Base-by-base conservation (phyloP, 331 rosid genomes). In the Erythrophleum ivorense region DNA sequence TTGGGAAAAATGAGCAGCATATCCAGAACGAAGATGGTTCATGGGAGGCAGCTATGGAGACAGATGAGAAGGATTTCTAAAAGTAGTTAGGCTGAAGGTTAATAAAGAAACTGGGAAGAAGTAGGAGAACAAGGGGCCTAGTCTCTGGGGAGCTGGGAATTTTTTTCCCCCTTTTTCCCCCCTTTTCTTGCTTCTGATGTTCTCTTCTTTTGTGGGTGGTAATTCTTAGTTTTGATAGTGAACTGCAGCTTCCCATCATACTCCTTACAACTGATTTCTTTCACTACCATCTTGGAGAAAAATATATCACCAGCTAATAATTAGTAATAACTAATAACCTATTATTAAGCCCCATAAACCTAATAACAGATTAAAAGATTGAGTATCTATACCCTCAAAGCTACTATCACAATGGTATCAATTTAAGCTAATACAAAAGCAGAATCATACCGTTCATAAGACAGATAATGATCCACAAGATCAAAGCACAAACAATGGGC, bases 401-500 rank as follows among this genome's bases (percentile, higher is more conserved):
- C 24, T 33, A 50, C 36, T 12, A 41, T 57, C 19, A 62, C 14
- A 64, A 67, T 40, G 4, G 5, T 2, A 60, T 43, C 79, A 13
- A 71, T 69, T 46, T 59, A 57, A 68, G 76, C n/a, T 43, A 63
- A 81, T 21, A 76, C 57, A 81, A 83, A 86, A 66, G 58, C 75
- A 87, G 84, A 83, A 86, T 79, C 79, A 86, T 91, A 96, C 99
- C 98, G 59, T 95, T 91, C 98, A 93, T 86, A 59, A 95, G 92
- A 79, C 99, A 95, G 58, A 91, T 82, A 70, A 95, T 65, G 87
- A 93, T 87, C 97, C 98, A 91, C 81, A 92, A 88, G 79, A 93
- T 83, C 92, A 91, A 64, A 36, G 97, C 98, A 90, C 98, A 95
- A 73, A 92, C 99, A 88, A 93, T 63, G 48, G 99, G 97, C 87